phyloP scores from a whole-genome alignment of 106 monocot species.

The Ottelia alismoides region DNA sequence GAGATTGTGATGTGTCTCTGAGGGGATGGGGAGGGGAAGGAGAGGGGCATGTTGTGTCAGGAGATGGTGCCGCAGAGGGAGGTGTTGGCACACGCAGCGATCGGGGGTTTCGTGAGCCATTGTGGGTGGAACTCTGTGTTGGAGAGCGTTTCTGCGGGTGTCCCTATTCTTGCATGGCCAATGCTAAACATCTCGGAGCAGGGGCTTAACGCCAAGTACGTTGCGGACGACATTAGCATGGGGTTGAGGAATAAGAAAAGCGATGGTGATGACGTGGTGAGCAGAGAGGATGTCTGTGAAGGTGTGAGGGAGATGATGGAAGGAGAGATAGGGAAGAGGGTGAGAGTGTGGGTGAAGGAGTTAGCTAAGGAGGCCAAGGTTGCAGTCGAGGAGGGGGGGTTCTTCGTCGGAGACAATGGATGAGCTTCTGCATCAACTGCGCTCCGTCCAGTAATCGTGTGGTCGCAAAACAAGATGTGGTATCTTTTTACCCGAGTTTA shows the following conservation, averaged over 20 bases:
- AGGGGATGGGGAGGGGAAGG: background rate
- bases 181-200: background rate
- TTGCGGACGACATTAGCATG: background rate
- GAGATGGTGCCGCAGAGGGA: background rate
- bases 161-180: background rate
- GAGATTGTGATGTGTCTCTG: background rate
- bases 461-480: too few relatives aligned
- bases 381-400: background rate
- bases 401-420: background rate
- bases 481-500: too few relatives aligned
- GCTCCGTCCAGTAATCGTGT: too few relatives aligned
- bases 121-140: constrained; percentile 7
- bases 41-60: background rate
- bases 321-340: background rate
- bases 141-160: constrained; percentile 2
- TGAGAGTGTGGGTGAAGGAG: background rate
- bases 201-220: background rate
- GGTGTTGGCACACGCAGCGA: background rate
- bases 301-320: background rate
- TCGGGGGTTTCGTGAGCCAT: constrained; percentile 4
- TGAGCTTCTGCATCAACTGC: background rate
- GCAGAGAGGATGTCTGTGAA: background rate
- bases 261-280: background rate
- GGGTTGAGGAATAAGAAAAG: background rate
- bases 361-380: background rate